Evolutionary conservation across 2,329 filamentous ascomycete species (phyloP).

Genomic region (Botryotinia globosa): DNA sequence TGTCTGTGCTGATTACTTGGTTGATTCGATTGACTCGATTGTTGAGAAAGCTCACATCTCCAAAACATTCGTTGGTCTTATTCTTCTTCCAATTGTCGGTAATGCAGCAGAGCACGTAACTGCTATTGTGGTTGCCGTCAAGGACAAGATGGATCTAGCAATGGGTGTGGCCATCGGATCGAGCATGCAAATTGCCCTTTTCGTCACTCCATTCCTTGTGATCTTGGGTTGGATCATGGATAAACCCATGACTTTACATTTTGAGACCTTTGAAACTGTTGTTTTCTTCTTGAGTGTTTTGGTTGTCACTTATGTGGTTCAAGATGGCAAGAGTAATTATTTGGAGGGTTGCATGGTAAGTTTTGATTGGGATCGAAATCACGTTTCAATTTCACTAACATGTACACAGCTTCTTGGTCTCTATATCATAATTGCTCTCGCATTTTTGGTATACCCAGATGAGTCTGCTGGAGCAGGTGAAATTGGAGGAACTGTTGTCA

Average conservation of each 20-base stretch:
- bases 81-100: slow-evolving; percentile 74
- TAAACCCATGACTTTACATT: slow-evolving; percentile 69
- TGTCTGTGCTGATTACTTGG: slow-evolving; percentile 71
- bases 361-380: not conserved
- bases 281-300: slow-evolving; percentile 72
- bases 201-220: slow-evolving; percentile 76
- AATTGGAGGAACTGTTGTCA: slow-evolving; percentile 13
- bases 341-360: slow-evolving; percentile 69
- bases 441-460: slow-evolving; percentile 60
- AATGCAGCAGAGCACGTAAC: slow-evolving; percentile 80
- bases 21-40: slow-evolving; percentile 70
- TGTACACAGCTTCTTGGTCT: slow-evolving; percentile 50
- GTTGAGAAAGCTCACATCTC: slow-evolving; percentile 68
- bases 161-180: slow-evolving; percentile 79
- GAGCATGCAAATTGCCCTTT: slow-evolving; percentile 76
- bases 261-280: slow-evolving; percentile 76
- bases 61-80: slow-evolving; percentile 76
- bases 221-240: slow-evolving; percentile 72
- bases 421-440: slow-evolving; percentile 58
- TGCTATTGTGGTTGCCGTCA: slow-evolving; percentile 69
- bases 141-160: slow-evolving; percentile 72
- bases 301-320: slow-evolving; percentile 72
- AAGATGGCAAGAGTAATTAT: slow-evolving; percentile 84
- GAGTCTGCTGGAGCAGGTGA: slow-evolving; percentile 36
- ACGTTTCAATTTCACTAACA: slow-evolving; percentile 3